Evolutionary conservation across 2,329 filamentous ascomycete genomes (phyloP).

Genomic region (Cladosporium sp.): DNA sequence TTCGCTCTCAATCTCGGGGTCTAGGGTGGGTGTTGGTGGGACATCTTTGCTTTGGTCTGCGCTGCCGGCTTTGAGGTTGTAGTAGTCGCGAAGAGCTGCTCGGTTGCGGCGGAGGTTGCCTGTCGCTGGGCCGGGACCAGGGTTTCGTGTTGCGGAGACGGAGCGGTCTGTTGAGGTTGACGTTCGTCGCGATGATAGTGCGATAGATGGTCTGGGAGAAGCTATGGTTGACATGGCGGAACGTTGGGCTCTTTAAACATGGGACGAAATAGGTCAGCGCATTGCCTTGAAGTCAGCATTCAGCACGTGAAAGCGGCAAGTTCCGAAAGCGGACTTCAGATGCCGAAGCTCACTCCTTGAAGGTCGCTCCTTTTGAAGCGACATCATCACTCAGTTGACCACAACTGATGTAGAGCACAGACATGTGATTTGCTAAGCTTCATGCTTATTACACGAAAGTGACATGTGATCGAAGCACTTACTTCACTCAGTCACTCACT

Average conservation of each 20-base stretch:
- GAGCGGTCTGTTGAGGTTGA: slow-evolving; percentile 56
- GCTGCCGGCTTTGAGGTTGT: slow-evolving; percentile 67
- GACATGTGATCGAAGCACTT: background rate
- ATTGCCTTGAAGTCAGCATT: background rate
- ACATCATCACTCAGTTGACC: background rate
- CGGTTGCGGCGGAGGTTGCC: slow-evolving; percentile 68
- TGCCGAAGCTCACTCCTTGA: background rate
- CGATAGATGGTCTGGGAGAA: slow-evolving; percentile 62
- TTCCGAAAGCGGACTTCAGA: slow-evolving; percentile 15
- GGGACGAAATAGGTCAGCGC: background rate
- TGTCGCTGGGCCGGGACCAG: slow-evolving; percentile 27
- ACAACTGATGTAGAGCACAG: no score
- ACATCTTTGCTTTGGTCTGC: slow-evolving; percentile 29
- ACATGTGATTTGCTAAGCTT: background rate
- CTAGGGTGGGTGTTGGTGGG: slow-evolving; percentile 38
- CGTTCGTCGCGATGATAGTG: slow-evolving; percentile 69
- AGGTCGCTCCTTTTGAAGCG: background rate
- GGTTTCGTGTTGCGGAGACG: slow-evolving; percentile 44
- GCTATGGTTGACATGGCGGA: slow-evolving; percentile 59
- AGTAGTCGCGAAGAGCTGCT: slow-evolving; percentile 88
- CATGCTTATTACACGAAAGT: background rate
- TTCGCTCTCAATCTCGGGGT: slow-evolving; percentile 66
- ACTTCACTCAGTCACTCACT: no score
- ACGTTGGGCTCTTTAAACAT: background rate
- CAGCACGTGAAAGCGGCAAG: slow-evolving; percentile 14